Evolutionary conservation across 768 basidiomycete genomes (phyloP), one percentile per base, ranked within the genome.

Genomic region (Trametes meyenii): DNA sequence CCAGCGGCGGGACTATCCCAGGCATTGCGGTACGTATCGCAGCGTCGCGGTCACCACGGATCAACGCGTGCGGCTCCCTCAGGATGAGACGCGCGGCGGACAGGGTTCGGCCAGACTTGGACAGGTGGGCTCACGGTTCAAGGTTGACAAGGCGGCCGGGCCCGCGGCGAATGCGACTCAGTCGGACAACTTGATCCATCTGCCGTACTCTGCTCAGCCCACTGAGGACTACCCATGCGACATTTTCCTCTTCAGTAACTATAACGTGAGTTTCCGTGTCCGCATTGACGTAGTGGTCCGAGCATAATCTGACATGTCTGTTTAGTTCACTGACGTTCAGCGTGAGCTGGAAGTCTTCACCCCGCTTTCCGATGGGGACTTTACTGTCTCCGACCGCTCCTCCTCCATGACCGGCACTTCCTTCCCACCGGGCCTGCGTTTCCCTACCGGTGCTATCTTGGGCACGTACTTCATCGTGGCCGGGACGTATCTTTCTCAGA

Each of bases 1-100:
- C 0, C 87, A 89, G 68, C 79, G 84, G 38, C 86, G 89, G 50
- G 85, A 86, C 61, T 94, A 94, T 67, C 90, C 91, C 1, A 85
- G 92, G n/a, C 94, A 98, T 75, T 94, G 94, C 71, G 96, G 96
- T 3, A 96, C 96, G 0, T 98, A 98, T 74, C 89, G 96, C 55
- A 92, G 91, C 66, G 92, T 98, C 24, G 93, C 94, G 0, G 89
- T 96, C 19, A 87, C 92, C 1, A 85, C 89, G 12, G 78, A 78
- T 61, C 79, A 81, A 61, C 80, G 82, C 46, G 88, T 94, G 50
- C 87, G 92, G 35, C 76, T 86, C 40, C 78, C 88, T 1, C 85
- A 88, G 55, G 83, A 88, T 11, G 89, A 92, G 62, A 66, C 73
- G 42, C 79, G 79, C 33, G 77, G 77, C 29, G 71, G 79, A 6